These are phyloP conservation scores for Neurospora sp. DNA, from an alignment of 2,329 filamentous ascomycete species.

Conservation along the genomic window DNA sequence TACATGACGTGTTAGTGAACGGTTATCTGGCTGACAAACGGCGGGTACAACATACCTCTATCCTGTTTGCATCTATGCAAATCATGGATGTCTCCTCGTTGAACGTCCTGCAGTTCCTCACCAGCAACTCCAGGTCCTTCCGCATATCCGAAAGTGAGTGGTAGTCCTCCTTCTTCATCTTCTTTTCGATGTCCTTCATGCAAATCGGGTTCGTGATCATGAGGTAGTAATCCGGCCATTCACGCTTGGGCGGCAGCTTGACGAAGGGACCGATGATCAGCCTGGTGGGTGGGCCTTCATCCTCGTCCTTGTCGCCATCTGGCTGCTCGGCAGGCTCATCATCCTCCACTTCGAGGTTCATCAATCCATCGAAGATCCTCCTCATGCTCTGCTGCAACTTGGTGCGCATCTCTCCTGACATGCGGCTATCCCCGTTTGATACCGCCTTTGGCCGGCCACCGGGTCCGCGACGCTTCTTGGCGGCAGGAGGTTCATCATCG, in stretches of 20 bases:
- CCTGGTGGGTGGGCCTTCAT: conserved; percentile 53
- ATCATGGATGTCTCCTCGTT: conserved; percentile 93
- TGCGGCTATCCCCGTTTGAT: conserved; percentile 39
- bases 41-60: conserved; percentile 58
- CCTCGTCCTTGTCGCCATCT: conserved; percentile 36
- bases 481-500: conserved; percentile 66
- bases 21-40: background rate
- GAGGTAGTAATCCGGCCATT: conserved; percentile 91
- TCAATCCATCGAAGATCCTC: conserved; percentile 66
- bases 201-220: conserved; percentile 88
- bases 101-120: conserved; percentile 86
- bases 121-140: conserved; percentile 73
- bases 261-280: conserved; percentile 91
- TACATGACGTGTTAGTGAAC: conserved; percentile 23
- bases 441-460: conserved; percentile 58
- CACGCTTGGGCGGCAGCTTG: conserved; percentile 76
- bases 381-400: conserved; percentile 73
- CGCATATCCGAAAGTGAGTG: conserved; percentile 68
- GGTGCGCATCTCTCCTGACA: conserved; percentile 60
- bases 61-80: conserved; percentile 83
- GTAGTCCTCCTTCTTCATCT: conserved; percentile 96
- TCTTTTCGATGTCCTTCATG: conserved; percentile 89
- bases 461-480: conserved; percentile 69
- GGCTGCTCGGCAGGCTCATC: conserved; percentile 42
- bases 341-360: conserved; percentile 75